Conservation (phyloP, 2,329 filamentous ascomycete genomes). For the Chaetoscypha palmicola region DNA sequence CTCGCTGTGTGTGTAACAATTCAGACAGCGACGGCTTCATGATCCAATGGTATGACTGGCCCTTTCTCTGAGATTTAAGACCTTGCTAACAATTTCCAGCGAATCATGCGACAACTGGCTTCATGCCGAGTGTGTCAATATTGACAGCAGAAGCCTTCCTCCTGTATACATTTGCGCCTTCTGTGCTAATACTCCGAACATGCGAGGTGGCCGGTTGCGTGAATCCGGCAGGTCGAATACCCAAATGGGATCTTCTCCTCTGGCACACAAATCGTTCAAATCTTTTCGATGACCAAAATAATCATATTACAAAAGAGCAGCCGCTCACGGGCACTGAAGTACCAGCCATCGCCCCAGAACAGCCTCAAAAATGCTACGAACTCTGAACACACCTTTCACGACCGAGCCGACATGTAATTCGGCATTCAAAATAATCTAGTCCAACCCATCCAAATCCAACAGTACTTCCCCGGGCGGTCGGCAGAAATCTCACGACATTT, state of each 20-base stretch:
- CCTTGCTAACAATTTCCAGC: conserved; percentile 33
- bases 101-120: conserved; percentile 60
- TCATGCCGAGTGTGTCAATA: conserved; percentile 56
- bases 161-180: conserved; percentile 58
- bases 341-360: too few species aligned
- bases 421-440: too few species aligned
- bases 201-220: conserved; percentile 42
- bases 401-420: too few species aligned
- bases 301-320: too few species aligned
- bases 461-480: too few species aligned
- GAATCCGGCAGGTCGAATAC: conserved; percentile 29
- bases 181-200: conserved; percentile 53
- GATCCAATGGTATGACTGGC: conserved; percentile 52
- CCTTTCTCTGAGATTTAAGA: not conserved
- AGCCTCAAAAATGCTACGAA: too few species aligned
- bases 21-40: conserved; percentile 44
- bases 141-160: conserved; percentile 48
- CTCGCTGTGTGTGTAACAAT: conserved; percentile 50
- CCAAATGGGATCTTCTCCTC: conserved; percentile 32
- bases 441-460: too few species aligned
- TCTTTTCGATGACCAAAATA: conserved; percentile 38
- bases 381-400: too few species aligned
- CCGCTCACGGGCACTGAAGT: too few species aligned
- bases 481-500: too few species aligned
- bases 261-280: conserved; percentile 39